A percentile compares a stretch with the other conserved stretches of the same genome.
phyloP scores from a whole-genome alignment of 1,139 yeast genomes.

The Pichia inconspicua region DNA sequence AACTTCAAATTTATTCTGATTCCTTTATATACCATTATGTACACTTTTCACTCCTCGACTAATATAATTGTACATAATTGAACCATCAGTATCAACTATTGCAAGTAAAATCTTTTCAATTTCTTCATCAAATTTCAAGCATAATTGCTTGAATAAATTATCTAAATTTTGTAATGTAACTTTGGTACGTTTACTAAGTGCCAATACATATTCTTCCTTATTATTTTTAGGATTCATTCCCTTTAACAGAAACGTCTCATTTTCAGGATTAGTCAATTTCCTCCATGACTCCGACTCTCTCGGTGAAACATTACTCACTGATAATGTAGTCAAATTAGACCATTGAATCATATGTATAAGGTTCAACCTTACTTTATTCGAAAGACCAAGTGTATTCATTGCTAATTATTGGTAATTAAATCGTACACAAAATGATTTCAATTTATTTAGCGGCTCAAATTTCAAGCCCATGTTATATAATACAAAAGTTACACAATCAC shows the following conservation, averaged over 20 bases:
- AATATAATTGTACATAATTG: constrained; percentile 59
- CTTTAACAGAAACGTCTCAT: constrained; percentile 7
- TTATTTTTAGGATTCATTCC: constrained; percentile 12
- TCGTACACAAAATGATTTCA: no score
- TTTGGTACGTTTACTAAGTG: constrained; percentile 19
- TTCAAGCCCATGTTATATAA: no score
- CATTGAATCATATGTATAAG: constrained; percentile 5
- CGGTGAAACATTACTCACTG: background rate
- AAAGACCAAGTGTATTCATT: constrained; percentile 9
- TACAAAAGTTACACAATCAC: background rate
- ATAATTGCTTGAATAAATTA: constrained; percentile 21
- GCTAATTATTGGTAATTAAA: background rate
- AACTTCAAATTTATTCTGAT: background rate
- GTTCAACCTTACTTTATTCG: constrained; percentile 9
- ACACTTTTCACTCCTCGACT: constrained; percentile 49
- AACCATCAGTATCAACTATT: constrained; percentile 54
- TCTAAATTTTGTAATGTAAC: constrained; percentile 28
- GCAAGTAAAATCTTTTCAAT: constrained; percentile 45
- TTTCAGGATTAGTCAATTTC: background rate
- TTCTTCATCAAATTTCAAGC: constrained; percentile 1
- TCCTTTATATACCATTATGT: constrained; percentile 1
- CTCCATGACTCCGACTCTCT: background rate
- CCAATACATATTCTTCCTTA: constrained; percentile 16
- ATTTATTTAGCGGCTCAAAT: no score
- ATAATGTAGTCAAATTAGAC: constrained; percentile 7